A percentile compares a stretch with the other conserved stretches of the same genome.
Conservation (phyloP, 2,329 filamentous ascomycete species). For the Fusarium odoratissimum region DNA sequence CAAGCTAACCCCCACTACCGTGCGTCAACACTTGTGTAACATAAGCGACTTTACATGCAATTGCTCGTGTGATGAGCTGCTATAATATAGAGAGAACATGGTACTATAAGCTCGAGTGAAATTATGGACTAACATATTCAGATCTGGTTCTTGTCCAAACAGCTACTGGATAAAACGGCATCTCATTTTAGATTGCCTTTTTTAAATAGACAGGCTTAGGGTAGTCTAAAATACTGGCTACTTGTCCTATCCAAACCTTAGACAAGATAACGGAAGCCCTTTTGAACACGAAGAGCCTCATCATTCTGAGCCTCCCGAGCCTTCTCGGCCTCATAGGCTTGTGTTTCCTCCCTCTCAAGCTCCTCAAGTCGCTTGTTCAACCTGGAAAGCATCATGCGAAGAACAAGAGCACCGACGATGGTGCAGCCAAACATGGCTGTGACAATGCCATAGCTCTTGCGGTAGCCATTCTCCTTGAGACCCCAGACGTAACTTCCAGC, state of each 20-base stretch:
- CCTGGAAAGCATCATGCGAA: slow-evolving; percentile 59
- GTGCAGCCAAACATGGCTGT: slow-evolving; percentile 72
- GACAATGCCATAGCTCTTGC: slow-evolving; percentile 73
- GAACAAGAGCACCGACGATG: slow-evolving; percentile 61
- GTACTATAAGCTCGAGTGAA: no score
- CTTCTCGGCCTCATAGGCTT: slow-evolving; percentile 45
- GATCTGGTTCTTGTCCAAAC: fast-evolving
- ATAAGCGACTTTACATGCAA: fast-evolving
- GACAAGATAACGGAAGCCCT: slow-evolving; percentile 61
- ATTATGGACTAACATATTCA: fast-evolving
- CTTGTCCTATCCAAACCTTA: slow-evolving; percentile 36
- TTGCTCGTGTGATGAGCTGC: not conserved
- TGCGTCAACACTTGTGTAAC: not conserved
- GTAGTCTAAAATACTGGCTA: not conserved
- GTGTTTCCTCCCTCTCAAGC: slow-evolving; percentile 48
- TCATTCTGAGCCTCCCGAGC: slow-evolving; percentile 54
- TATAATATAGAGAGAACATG: no score
- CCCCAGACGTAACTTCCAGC: slow-evolving; percentile 73
- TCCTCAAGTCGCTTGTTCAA: slow-evolving; percentile 61
- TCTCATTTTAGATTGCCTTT: not conserved
- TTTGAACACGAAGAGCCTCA: slow-evolving; percentile 57
- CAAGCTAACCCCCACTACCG: not conserved
- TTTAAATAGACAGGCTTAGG: not conserved
- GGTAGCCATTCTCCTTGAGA: slow-evolving; percentile 68
- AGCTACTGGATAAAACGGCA: not conserved